Base-by-base conservation (phyloP, 1,284 basidiomycete genomes). In the Cyathus olla region DNA sequence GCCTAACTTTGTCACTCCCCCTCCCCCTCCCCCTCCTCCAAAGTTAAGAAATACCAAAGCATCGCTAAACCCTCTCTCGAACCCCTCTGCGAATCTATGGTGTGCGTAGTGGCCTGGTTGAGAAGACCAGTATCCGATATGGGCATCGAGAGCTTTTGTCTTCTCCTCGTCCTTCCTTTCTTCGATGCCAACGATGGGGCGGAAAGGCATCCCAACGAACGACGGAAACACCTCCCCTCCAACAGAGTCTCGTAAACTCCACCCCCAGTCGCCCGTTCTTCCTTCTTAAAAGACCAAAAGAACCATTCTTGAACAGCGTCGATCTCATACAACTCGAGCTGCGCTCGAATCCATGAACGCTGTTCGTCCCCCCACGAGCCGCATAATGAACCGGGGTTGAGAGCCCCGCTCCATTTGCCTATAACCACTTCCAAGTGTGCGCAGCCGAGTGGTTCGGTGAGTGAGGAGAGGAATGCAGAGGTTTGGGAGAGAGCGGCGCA, bases 231-330 rank as follows among this genome's bases (percentile, higher is more conserved):
- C 87, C 10, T 90, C 89, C 2, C 82, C 83, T 47, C 84, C 84
- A 0, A 90, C 85, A 0, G 92, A 91, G 72, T 95, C 90, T 63
- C 86, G 83, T 39, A 94, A 86, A 48, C 88, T 88, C 94, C 95
- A 96, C 1, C 93, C 94, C 2, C 84, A 85, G 72, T 95, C 93
- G 64, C 90, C 89, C 3, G 76, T 8, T 83, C 76, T 57, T 90
- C 86, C 75, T 95, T 95, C 82, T 92, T 95, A 74, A 90, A 92
- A 44, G 94, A 95, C 95, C 95, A 97, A 76, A 93, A 96, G 79
- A 90, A 96, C 86, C 88, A 94, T 3, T 95, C 95, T 35, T 35
- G 31, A 0, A 87, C 89, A 60, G 92, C 91, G 37, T 80, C 73
- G 57, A 77, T 75, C 64, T 95, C 92, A n/a, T n/a, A 96, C 37